Percentiles rank a stretch among this genome's conserved stretches.
phyloP scores from a whole-genome alignment of 2,329 filamentous ascomycete genomes.

The Claviceps sp. region DNA sequence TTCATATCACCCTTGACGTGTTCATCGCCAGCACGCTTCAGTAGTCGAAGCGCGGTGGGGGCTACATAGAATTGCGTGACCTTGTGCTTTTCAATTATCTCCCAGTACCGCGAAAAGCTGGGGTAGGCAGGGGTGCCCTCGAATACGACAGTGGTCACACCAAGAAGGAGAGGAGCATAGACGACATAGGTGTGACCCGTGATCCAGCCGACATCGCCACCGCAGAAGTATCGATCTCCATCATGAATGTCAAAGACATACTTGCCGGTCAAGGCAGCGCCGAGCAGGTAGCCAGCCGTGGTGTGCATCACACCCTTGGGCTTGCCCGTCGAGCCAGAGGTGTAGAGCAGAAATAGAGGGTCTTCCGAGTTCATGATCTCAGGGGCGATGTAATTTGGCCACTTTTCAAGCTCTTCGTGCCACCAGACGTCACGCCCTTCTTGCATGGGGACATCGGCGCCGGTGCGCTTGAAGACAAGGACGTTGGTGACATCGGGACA shows the following conservation, averaged over 20 bases:
- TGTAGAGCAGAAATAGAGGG: slow-evolving; percentile 94
- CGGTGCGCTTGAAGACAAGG: slow-evolving; percentile 90
- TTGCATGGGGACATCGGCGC: slow-evolving; percentile 84
- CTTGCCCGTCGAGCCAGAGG: slow-evolving; percentile 94
- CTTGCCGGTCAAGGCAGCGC: slow-evolving; percentile 86
- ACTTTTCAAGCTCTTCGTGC: slow-evolving; percentile 97
- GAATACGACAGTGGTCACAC: slow-evolving; percentile 90
- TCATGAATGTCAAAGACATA: slow-evolving; percentile 98
- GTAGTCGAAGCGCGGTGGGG: slow-evolving; percentile 77
- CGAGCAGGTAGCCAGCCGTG: slow-evolving; percentile 87
- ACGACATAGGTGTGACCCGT: slow-evolving; percentile 98
- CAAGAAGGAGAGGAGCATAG: slow-evolving; percentile 84
- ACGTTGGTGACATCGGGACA: slow-evolving; percentile 78
- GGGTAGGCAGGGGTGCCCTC: slow-evolving; percentile 96
- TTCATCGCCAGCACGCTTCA: slow-evolving; percentile 91
- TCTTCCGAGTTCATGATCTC: slow-evolving; percentile 88
- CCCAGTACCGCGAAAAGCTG: slow-evolving; percentile 97
- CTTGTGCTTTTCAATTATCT: slow-evolving; percentile 88
- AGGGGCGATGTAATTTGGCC: slow-evolving; percentile 80
- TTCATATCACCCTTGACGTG: slow-evolving; percentile 85
- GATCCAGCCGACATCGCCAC: slow-evolving; percentile 97
- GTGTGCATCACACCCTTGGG: slow-evolving; percentile 99
- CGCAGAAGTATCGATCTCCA: slow-evolving; percentile 89
- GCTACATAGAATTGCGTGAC: slow-evolving; percentile 98
- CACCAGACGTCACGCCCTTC: slow-evolving; percentile 87